Evolutionary conservation across 805 yeast genomes (phyloP).

Genomic region (Zygotorulaspora chibaensis): DNA sequence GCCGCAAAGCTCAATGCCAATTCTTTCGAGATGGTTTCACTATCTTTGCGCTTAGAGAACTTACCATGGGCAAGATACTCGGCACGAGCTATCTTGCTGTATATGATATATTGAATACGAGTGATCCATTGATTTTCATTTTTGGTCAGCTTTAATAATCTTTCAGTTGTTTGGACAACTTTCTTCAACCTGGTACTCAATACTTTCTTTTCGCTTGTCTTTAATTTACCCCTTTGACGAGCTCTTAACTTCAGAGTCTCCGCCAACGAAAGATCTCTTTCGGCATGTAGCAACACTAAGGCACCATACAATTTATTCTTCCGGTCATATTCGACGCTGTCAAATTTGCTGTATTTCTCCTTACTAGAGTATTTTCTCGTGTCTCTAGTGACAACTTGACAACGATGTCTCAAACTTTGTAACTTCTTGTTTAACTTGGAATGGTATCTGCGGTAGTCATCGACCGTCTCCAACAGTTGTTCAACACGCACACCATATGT

Average conservation of each 20-base stretch:
- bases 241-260: constrained; percentile 30
- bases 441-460: constrained; percentile 69
- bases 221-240: constrained; percentile 31
- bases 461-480: constrained; percentile 59
- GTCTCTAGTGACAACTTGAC: constrained; percentile 60
- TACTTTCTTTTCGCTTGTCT: constrained; percentile 40
- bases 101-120: constrained; percentile 39
- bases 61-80: constrained; percentile 30
- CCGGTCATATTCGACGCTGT: constrained; percentile 45
- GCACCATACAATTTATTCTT: constrained; percentile 51
- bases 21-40: constrained; percentile 19
- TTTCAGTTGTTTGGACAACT: constrained; percentile 45
- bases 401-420: constrained; percentile 58
- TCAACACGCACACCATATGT: constrained; percentile 52
- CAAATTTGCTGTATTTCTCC: constrained; percentile 45
- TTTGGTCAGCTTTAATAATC: constrained; percentile 40
- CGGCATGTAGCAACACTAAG: constrained; percentile 62
- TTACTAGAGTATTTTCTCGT: constrained; percentile 55
- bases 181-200: constrained; percentile 64
- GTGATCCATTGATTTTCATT: constrained; percentile 38
- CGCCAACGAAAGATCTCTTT: constrained; percentile 51
- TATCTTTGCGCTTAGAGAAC: constrained; percentile 22
- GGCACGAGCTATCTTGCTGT: constrained; percentile 50
- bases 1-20: constrained; percentile 28
- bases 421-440: constrained; percentile 55